A percentile compares a stretch with the other conserved stretches of the same genome.
Evolutionary conservation across 768 basidiomycete species (phyloP).

Genomic region (Lactarius deliciosus): DNA sequence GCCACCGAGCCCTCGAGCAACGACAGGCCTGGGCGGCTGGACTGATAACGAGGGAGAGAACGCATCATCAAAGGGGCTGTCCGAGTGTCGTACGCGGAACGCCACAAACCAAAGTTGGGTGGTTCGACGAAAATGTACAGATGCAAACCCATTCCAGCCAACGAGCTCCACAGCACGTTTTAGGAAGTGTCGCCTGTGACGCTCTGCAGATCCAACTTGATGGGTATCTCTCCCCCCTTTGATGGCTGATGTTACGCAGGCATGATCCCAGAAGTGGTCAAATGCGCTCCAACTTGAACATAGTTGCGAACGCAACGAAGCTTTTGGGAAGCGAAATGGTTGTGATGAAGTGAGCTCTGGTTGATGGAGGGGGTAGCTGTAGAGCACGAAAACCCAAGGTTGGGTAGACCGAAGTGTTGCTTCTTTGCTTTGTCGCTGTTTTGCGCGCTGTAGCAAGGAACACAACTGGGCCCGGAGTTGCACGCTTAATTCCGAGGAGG

Average conservation of each 20-base stretch:
- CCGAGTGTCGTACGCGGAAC: conserved; percentile 19
- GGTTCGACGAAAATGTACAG: conserved; percentile 23
- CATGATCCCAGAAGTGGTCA: conserved; percentile 4
- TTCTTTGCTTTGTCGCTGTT: conserved; percentile 23
- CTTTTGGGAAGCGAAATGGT: conserved; percentile 1
- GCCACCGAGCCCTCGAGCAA: conserved; percentile 2
- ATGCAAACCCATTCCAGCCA: conserved; percentile 19
- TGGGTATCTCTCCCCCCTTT: neutral
- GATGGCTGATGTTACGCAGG: neutral
- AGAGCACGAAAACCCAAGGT: conserved; percentile 4
- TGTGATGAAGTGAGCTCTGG: conserved; percentile 5
- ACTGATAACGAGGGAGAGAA: conserved; percentile 9
- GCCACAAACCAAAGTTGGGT: conserved; percentile 19
- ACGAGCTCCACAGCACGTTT: conserved; percentile 19
- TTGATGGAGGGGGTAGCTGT: neutral
- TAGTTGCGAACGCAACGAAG: conserved; percentile 6
- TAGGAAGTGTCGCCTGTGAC: conserved; percentile 16
- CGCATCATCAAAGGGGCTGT: conserved; percentile 9
- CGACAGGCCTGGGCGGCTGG: neutral
- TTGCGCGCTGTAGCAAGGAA: conserved; percentile 15
- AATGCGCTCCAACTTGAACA: neutral
- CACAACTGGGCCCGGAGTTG: conserved; percentile 17
- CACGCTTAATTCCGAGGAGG: conserved; percentile 26
- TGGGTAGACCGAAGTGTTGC: conserved; percentile 20
- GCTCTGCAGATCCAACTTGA: conserved; percentile 19